These are phyloP conservation scores for Whalleya microplaca DNA, from an alignment of 2,329 filamentous ascomycete species.

Conservation along the genomic window DNA sequence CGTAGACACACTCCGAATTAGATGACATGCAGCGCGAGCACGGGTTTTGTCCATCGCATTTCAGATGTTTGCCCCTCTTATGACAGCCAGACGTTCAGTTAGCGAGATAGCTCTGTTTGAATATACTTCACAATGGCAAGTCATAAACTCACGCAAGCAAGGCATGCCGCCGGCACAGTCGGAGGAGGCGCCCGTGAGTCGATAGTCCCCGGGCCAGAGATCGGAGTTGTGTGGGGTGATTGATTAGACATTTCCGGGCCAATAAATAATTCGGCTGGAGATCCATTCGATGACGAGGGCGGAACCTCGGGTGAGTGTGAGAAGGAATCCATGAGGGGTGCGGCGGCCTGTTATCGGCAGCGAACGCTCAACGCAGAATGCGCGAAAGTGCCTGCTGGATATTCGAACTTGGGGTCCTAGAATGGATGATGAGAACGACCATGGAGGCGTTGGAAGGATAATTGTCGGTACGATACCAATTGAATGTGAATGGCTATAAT, in stretches of 20 bases:
- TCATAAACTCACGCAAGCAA: conserved; percentile 54
- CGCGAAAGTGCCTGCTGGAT: conserved; percentile 4
- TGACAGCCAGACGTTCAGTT: conserved; percentile 13
- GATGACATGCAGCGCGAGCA: conserved; percentile 68
- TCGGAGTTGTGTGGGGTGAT: conserved; percentile 24
- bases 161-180: conserved; percentile 55
- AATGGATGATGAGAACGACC: conserved; percentile 11
- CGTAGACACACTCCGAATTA: conserved; percentile 68
- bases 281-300: conserved; percentile 14
- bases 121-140: conserved; percentile 10
- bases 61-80: conserved; percentile 69
- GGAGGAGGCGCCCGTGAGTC: conserved; percentile 36
- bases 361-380: conserved; percentile 1
- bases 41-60: conserved; percentile 72
- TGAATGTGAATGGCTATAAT: conserved; percentile 18
- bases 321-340: conserved; percentile 21
- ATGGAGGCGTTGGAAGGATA: conserved; percentile 19
- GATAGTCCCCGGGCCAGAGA: conserved; percentile 16
- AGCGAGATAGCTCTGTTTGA: conserved; percentile 5
- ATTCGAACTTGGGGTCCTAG: conserved; percentile 6
- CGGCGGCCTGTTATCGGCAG: conserved; percentile 1
- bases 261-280: conserved; percentile 17
- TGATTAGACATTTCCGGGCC: conserved; percentile 24
- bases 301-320: conserved; percentile 14
- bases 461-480: conserved; percentile 17